phyloP scores from a whole-genome alignment of 1,284 basidiomycete genomes.

The Ustilago crameri region DNA sequence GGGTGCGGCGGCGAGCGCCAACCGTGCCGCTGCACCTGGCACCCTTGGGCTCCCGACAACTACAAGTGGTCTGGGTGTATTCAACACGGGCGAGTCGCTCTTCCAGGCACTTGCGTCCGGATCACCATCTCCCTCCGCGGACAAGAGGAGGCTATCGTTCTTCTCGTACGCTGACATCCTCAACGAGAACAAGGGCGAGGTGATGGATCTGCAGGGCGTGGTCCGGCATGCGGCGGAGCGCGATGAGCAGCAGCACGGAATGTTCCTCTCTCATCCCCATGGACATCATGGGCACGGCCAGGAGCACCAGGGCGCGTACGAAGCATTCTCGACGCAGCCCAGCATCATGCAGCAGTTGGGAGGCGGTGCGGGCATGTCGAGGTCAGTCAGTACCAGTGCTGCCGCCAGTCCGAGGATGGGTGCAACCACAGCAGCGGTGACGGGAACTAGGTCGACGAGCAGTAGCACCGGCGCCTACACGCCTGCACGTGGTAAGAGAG shows the following conservation, averaged over 20 bases:
- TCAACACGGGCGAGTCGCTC: constrained; percentile 35
- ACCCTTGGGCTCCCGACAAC: constrained; percentile 26
- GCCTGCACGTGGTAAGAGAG: constrained; percentile 30
- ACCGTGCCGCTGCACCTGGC: constrained; percentile 16
- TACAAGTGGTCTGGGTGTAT: constrained; percentile 44
- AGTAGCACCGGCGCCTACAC: constrained; percentile 27
- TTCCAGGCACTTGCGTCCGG: constrained; percentile 44
- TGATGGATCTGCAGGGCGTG: constrained; percentile 55
- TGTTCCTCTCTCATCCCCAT: constrained; percentile 13
- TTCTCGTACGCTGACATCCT: constrained; percentile 65
- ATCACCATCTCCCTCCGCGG: constrained; percentile 40
- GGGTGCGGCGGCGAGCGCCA: constrained; percentile 15
- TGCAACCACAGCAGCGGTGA: too few relatives aligned
- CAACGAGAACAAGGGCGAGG: constrained; percentile 58
- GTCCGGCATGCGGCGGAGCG: constrained; percentile 46
- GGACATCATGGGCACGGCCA: constrained; percentile 7
- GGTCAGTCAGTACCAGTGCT: constrained; percentile 40
- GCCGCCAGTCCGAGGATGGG: constrained; percentile 34
- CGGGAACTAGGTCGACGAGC: constrained; percentile 12
- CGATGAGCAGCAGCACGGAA: constrained; percentile 48
- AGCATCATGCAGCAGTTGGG: constrained; percentile 51
- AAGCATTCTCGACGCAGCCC: constrained; percentile 32
- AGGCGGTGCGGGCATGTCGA: constrained; percentile 33
- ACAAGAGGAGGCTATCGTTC: constrained; percentile 61
- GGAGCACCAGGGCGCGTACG: constrained; percentile 17